These are phyloP conservation scores for Candolleomyces eurysporus DNA, from an alignment of 768 basidiomycete species.

Conservation along the genomic window DNA sequence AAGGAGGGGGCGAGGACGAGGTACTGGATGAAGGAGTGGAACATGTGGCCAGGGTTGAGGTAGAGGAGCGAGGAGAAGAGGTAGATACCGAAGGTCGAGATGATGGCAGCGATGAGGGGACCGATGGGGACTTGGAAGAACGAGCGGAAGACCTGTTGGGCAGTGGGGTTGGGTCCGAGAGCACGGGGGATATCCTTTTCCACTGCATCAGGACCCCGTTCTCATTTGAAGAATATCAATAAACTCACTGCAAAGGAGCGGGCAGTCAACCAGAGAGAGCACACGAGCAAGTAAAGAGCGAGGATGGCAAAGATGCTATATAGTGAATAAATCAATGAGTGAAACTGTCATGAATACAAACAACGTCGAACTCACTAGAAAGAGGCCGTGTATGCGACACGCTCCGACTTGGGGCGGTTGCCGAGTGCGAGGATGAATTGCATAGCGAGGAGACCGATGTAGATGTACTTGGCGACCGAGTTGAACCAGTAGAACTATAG, in stretches of 20 bases:
- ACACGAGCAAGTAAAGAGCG: constrained; percentile 79
- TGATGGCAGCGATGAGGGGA: constrained; percentile 79
- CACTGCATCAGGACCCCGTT: too few species aligned
- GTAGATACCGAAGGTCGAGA: constrained; percentile 89
- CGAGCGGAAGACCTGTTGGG: constrained; percentile 47
- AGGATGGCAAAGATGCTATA: constrained; percentile 80
- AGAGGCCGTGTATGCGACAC: constrained; percentile 65
- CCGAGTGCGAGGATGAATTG: constrained; percentile 66
- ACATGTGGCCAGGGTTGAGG: constrained; percentile 97
- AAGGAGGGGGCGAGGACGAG: constrained; percentile 88
- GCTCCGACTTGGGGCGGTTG: constrained; percentile 87
- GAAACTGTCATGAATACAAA: constrained; percentile 45
- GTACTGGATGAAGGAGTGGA: constrained; percentile 91
- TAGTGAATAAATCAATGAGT: constrained; percentile 24
- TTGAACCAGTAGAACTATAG: constrained; percentile 86
- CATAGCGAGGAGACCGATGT: constrained; percentile 77
- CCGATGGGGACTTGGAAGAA: constrained; percentile 79
- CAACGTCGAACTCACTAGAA: constrained; percentile 48
- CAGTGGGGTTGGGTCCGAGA: constrained; percentile 44
- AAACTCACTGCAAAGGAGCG: constrained; percentile 54
- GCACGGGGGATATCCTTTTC: neutral
- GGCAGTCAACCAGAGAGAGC: constrained; percentile 81
- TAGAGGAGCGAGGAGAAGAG: constrained; percentile 80
- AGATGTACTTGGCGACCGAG: constrained; percentile 77
- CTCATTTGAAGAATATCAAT: too few species aligned